Evolutionary conservation across 805 yeast genomes (phyloP).

Genomic region (Candida andamanensis): DNA sequence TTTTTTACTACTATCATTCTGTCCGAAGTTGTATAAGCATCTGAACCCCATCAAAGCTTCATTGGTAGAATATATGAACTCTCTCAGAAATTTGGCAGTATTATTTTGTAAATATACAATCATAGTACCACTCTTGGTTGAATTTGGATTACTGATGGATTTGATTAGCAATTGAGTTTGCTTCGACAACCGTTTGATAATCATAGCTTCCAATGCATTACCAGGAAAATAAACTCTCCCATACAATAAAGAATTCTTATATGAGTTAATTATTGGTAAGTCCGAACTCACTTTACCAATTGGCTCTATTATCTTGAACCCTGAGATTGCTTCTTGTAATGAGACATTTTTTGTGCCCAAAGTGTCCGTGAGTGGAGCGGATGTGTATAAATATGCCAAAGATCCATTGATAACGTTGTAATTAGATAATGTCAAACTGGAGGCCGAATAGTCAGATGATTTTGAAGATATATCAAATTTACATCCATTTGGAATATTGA

Average conservation of each 20-base stretch:
- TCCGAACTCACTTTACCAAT: neutral
- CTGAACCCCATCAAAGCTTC: slow-evolving; percentile 82
- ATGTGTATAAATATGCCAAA: slow-evolving; percentile 72
- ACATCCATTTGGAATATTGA: slow-evolving; percentile 63
- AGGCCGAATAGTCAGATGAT: slow-evolving; percentile 64
- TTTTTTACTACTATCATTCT: slow-evolving; percentile 25
- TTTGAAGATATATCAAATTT: slow-evolving; percentile 64
- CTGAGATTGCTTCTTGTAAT: slow-evolving; percentile 64
- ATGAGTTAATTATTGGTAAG: slow-evolving; percentile 10
- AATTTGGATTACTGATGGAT: slow-evolving; percentile 63
- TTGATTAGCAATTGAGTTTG: slow-evolving; percentile 64
- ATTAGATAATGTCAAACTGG: slow-evolving; percentile 66
- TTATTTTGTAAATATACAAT: slow-evolving; percentile 71
- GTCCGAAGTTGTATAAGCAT: slow-evolving; percentile 62
- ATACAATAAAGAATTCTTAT: slow-evolving; percentile 47
- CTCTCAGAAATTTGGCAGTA: slow-evolving; percentile 58
- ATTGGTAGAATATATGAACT: slow-evolving; percentile 74
- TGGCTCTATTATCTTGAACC: slow-evolving; percentile 44
- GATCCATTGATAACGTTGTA: slow-evolving; percentile 70
- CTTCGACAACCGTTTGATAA: slow-evolving; percentile 56
- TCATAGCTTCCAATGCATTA: slow-evolving; percentile 81
- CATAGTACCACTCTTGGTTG: slow-evolving; percentile 51
- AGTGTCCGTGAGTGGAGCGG: slow-evolving; percentile 50
- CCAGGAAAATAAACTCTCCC: slow-evolving; percentile 90
- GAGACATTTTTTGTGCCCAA: slow-evolving; percentile 48